Evolutionary conservation across 345 rosid species (phyloP), one percentile per base, ranked within the genome.

Genomic region (Limnanthes douglasii): DNA sequence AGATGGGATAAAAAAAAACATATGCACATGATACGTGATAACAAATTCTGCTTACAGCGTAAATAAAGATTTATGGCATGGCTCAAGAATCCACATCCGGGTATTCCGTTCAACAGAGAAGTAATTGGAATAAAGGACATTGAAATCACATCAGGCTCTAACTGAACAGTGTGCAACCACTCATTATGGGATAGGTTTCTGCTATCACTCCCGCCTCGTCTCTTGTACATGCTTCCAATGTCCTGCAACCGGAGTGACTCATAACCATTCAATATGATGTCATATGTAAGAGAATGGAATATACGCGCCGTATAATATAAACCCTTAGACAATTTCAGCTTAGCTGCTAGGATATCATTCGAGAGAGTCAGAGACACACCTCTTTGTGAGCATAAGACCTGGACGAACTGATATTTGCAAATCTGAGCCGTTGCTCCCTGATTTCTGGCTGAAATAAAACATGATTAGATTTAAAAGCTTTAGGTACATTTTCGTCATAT

Each of bases 31-130:
- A n/a, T n/a, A n/a, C n/a, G n/a, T n/a, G n/a, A n/a, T n/a, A n/a
- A n/a, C n/a, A n/a, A 25, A 21, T 37, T 31, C 37, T 24, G 53
- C 75, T 84, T 54, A 90, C 98, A 90, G 70, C 92, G 56, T 52
- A 90, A 50, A 51, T 90, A 90, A 15, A 90, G 84, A 68, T 90
- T 90, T 53, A 84, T 90, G 43, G 98, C 96, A 59, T 84, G 96
- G 72, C 85, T 77, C 60, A 84, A 54, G 68, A 84, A 90, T 49
- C 96, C 96, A 47, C 82, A 66, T 45, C 98, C 98, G 1, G 85
- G 85, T 7, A 85, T 79, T 59, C 96, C 98, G 59, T 72, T 80
- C 63, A 90, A 66, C 39, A 90, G 55, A 27, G 98, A 90, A 28
- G 98, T 77, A 28, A 84, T 72, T 7, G 98, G 98, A 34, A 84